Evolutionary conservation across 73 alveolate species (phyloP), one percentile per base, ranked within the genome.

Genomic region (Paramecium primaurelia): DNA sequence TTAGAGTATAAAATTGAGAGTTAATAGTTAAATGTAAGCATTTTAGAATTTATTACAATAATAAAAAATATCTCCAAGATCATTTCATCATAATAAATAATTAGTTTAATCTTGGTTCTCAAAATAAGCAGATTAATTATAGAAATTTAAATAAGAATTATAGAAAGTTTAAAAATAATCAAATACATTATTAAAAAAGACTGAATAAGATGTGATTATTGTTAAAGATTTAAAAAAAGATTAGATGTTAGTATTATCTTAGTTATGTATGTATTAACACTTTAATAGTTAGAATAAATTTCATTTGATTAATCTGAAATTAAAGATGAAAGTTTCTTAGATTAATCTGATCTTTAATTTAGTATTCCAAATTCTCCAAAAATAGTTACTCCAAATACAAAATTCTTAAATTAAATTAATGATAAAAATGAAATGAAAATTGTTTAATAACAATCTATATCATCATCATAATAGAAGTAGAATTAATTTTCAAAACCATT

Each of bases 51-150:
- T 75, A 18, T 40, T 75, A 25, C 8, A 75, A 38, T 36, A 37
- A 14, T 37, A 75, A 12, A 75, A 75, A 20, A 75, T 75, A 34
- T 75, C 88, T n/a, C 88, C 88, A 18, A 75, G 88, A 40, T 75
- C 88, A 38, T 75, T 75, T 18, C 88, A 75, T 40, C 49, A 75
- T n/a, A 75, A 75, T 37, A 75, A 75, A 75, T 36, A 75, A 75
- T 22, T 75, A 6, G 49, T 75, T 22, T 45, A 75, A 37, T 37
- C 58, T 3, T 75, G 88, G 88, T 75, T 45, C 37, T n/a, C 42
- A 45, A 75, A 75, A 37, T 18, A 75, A 18, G 58, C 38, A 0
- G 88, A 75, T 32, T 40, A 75, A 20, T 75, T 75, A 38, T 32
- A 37, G 58, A 37, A 4, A 34, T 37, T 75, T 6, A 75, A 37